Conservation (phyloP, 2,329 filamentous ascomycete species). For the Claviceps pazoutovae region DNA sequence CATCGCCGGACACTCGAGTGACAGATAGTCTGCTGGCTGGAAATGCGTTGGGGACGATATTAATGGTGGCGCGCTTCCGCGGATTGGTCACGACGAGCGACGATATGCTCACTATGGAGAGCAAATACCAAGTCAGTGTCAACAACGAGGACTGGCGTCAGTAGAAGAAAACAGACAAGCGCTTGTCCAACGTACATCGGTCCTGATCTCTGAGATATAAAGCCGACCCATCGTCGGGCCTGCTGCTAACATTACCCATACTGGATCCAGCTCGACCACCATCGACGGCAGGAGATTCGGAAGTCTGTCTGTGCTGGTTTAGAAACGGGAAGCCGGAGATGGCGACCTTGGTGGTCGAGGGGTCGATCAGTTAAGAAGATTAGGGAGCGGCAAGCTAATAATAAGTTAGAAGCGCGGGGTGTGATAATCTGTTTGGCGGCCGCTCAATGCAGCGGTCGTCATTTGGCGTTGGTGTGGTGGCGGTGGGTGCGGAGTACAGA, state of each 20-base stretch:
- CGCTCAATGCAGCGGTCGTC: constrained; percentile 4
- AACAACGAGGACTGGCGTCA: constrained; percentile 1
- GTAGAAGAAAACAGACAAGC: constrained; percentile 8
- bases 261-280: constrained; percentile 19
- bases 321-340: background rate
- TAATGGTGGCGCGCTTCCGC: constrained; percentile 61
- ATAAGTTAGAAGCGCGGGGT: constrained; percentile 1
- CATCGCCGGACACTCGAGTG: constrained; percentile 59
- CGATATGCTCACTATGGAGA: constrained; percentile 63
- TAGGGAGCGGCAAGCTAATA: constrained; percentile 5
- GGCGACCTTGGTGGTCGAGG: background rate
- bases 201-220: constrained; percentile 85
- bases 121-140: constrained; percentile 1
- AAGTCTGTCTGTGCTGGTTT: background rate
- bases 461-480: constrained; percentile 3
- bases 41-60: constrained; percentile 72
- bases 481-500: constrained; percentile 3
- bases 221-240: constrained; percentile 65
- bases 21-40: constrained; percentile 68
- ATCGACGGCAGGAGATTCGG: constrained; percentile 5
- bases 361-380: constrained; percentile 1
- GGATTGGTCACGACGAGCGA: constrained; percentile 71
- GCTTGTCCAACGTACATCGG: constrained; percentile 50
- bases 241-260: constrained; percentile 91
- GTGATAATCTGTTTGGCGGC: constrained; percentile 2